Percentiles rank a stretch among this genome's conserved stretches.
Conservation (phyloP, 106 monocot genomes). For the Dendrobium officinale region DNA sequence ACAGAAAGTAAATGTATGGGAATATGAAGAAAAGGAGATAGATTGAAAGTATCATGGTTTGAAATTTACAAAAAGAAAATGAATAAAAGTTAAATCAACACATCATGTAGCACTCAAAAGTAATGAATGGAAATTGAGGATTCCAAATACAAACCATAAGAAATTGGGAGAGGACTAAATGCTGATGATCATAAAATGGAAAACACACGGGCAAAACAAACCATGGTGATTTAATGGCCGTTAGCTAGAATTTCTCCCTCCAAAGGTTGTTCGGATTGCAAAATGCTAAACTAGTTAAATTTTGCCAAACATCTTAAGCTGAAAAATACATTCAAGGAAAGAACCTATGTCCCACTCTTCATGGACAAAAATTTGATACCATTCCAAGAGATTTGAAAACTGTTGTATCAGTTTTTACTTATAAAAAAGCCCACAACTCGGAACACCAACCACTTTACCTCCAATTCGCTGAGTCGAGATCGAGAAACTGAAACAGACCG, state of each 20-base stretch:
- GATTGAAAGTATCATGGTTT: neutral
- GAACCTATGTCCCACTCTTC: neutral
- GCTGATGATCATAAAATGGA: neutral
- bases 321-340: neutral
- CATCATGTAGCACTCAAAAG: neutral
- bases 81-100: neutral
- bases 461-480: conserved; percentile 13
- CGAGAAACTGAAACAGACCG: conserved; percentile 39
- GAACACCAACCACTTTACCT: conserved; percentile 17
- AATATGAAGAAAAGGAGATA: neutral
- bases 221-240: neutral
- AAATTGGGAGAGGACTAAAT: neutral
- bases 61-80: neutral
- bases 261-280: neutral
- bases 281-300: neutral
- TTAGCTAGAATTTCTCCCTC: neutral
- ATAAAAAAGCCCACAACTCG: neutral
- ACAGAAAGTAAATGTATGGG: neutral
- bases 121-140: neutral
- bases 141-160: neutral
- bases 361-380: neutral
- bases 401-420: neutral
- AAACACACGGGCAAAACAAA: neutral
- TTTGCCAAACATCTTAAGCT: neutral
- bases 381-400: neutral